Conservation (phyloP, 2,329 filamentous ascomycete genomes). For the Hawksworthiomyces lignivorus region DNA sequence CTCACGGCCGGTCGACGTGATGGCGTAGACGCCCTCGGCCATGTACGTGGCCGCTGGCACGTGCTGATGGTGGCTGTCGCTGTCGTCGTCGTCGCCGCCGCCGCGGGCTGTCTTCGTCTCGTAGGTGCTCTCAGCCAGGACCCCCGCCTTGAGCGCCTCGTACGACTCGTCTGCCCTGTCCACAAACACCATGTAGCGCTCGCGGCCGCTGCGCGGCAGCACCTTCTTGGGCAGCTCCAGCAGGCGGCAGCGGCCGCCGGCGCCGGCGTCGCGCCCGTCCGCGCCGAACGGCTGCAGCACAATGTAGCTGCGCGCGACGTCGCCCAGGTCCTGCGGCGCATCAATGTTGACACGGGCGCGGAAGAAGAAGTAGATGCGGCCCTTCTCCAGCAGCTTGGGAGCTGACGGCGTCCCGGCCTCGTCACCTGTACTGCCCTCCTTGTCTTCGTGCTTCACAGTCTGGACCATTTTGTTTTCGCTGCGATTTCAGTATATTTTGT, state of each 20-base stretch:
- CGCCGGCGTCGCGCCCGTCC: conserved; percentile 45
- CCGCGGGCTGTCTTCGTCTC: conserved; percentile 67
- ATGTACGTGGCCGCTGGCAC: conserved; percentile 63
- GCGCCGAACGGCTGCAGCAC: conserved; percentile 65
- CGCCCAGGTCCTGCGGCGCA: conserved; percentile 58
- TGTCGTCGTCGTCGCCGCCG: not conserved
- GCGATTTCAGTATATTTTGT: too few species aligned
- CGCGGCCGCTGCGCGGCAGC: conserved; percentile 59
- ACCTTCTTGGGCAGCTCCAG: conserved; percentile 79
- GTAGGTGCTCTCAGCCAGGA: conserved; percentile 61
- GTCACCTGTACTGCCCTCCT: too few species aligned
- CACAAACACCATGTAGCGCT: conserved; percentile 75
- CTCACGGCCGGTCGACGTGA: conserved; percentile 62
- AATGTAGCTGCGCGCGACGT: conserved; percentile 73
- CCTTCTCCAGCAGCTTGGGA: conserved; percentile 68
- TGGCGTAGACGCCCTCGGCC: conserved; percentile 80
- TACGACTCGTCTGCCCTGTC: conserved; percentile 64
- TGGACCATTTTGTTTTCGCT: too few species aligned
- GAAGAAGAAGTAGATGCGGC: conserved; percentile 86
- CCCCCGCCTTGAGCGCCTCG: conserved; percentile 62
- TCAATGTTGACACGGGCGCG: conserved; percentile 68
- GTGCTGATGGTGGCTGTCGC: conserved; percentile 35
- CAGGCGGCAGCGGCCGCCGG: conserved; percentile 57
- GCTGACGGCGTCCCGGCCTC: conserved; percentile 18
- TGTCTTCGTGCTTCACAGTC: too few species aligned